Base-by-base conservation (phyloP, 805 yeast genomes). In the Zygosaccharomyces siamensis region DNA sequence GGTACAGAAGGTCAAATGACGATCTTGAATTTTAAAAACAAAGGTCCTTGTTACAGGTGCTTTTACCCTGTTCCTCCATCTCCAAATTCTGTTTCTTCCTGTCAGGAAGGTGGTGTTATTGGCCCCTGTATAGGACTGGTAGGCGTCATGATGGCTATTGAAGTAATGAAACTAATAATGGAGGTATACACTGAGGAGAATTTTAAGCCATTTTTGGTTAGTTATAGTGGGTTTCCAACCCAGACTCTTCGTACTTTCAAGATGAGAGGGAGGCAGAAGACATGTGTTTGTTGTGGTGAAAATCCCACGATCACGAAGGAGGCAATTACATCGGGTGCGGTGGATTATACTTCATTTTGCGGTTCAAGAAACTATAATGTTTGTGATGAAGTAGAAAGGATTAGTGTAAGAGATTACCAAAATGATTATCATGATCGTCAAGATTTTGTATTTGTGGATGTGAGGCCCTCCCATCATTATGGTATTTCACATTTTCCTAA, bases 51-150 rank as follows among this genome's bases (percentile, higher is more conserved):
- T 64, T 93, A 93, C 63, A 72, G 99, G 51, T 93, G 99, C 63
- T 81, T 90, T 67, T 88, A 86, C 57, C 98, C 99, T 0, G 71
- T 71, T 6, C 96, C 98, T 0, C 97, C 99, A 0, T 81, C 90
- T 1, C 86, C 96, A 1, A 83, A 80, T 50, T 74, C 86, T 1
- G 89, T 90, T 1, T 78, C 89, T 0, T 78, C 95, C 0, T 93
- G 99, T 59, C 79, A 86, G 11, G 98, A 89, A 66, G 95, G 96
- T 2, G 97, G 97, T 4, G 95, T 92, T 0, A 66, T 93, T 23
- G 99, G 99, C 0, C 96, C 98, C 0, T 93, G 90, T n/a, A 95
- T 93, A 47, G 99, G 99, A 0, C 58, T 89, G 0, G 80, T 92
- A 62, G 99, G 99, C 7, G 73, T 81, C 0, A 75, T 86, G 74